These are phyloP conservation scores for Metschnikowia corniflorae DNA, from an alignment of 805 yeast species.

Conservation along the genomic window DNA sequence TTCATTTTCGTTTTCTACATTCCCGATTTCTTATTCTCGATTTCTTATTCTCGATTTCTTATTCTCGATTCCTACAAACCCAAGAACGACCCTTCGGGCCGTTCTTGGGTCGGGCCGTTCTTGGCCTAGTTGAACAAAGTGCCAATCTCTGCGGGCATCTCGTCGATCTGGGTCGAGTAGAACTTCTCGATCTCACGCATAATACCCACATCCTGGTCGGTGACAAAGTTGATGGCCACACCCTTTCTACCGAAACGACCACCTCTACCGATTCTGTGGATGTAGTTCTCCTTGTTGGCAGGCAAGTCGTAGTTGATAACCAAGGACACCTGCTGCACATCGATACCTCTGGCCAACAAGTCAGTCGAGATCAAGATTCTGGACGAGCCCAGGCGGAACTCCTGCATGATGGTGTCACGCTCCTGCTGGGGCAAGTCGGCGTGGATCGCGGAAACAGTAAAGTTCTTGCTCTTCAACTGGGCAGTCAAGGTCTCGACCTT, in stretches of 20 bases:
- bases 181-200: constrained; percentile 85
- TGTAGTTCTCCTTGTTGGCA: constrained; percentile 84
- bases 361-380: constrained; percentile 92
- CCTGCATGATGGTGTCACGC: constrained; percentile 92
- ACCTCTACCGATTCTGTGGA: constrained; percentile 97
- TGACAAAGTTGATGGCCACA: constrained; percentile 91
- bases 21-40: no score
- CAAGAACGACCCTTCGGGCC: no score
- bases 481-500: constrained; percentile 88
- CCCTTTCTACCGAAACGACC: constrained; percentile 99
- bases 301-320: constrained; percentile 95
- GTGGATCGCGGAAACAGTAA: constrained; percentile 92
- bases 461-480: constrained; percentile 70
- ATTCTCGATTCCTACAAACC: no score
- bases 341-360: constrained; percentile 72
- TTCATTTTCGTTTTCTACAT: no score
- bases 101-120: no score
- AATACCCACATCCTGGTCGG: constrained; percentile 68
- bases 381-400: constrained; percentile 91
- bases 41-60: no score
- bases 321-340: constrained; percentile 94
- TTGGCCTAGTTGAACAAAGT: constrained; percentile 46
- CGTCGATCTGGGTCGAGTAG: constrained; percentile 86
- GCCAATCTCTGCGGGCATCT: constrained; percentile 80
- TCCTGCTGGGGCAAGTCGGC: constrained; percentile 94